Percentiles rank a stretch among this genome's conserved stretches.
These are phyloP conservation scores for Brettanomyces custersianus DNA, from an alignment of 805 yeast genomes.

Conservation along the genomic window DNA sequence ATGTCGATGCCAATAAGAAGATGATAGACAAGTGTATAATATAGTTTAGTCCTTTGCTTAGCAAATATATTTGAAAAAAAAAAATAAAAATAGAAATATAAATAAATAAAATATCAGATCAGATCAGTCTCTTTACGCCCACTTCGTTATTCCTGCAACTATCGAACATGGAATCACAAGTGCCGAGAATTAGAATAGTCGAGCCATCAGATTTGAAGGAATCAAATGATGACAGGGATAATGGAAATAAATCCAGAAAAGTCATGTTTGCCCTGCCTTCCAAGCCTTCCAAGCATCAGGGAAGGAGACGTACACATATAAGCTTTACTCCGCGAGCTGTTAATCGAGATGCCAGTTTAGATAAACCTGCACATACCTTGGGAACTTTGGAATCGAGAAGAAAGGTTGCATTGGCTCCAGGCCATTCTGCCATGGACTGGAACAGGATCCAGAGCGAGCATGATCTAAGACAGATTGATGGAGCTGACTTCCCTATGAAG, in stretches of 20 bases:
- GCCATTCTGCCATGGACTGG: constrained; percentile 86
- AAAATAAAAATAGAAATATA: too few species aligned
- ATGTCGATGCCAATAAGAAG: too few species aligned
- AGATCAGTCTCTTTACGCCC: too few species aligned
- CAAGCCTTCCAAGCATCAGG: not conserved
- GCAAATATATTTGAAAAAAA: too few species aligned
- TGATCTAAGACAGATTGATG: constrained; percentile 44
- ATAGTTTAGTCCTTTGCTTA: too few species aligned
- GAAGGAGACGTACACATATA: not conserved
- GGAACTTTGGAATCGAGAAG: constrained; percentile 18
- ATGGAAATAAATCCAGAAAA: not conserved
- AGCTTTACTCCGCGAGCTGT: not conserved
- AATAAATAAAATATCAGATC: too few species aligned
- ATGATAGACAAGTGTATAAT: too few species aligned
- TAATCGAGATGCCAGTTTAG: not conserved
- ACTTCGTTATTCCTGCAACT: too few species aligned
- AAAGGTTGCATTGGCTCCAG: constrained; percentile 64
- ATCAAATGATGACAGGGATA: not conserved
- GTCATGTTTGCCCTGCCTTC: constrained; percentile 1
- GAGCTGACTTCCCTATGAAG: constrained; percentile 41
- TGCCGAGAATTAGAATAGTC: not conserved
- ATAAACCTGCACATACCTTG: not conserved
- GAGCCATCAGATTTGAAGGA: not conserved
- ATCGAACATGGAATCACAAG: not conserved
- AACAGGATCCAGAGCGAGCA: constrained; percentile 45